phyloP scores from a whole-genome alignment of 768 basidiomycete genomes.

The Xerocomus spinulosus region DNA sequence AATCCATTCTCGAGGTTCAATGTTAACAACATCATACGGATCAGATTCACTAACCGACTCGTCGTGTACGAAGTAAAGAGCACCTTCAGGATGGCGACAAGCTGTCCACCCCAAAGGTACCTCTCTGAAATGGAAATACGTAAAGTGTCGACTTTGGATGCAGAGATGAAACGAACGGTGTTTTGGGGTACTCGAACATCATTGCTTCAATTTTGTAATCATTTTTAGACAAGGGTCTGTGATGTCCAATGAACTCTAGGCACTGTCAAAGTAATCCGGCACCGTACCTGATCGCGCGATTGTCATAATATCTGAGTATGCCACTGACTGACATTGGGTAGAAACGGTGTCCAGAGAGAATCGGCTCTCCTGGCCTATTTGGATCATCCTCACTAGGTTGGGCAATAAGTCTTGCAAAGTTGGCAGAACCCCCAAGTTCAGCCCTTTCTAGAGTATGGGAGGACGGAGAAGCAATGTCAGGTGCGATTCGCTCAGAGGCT shows the following conservation, averaged over 20 bases:
- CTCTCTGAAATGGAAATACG: neutral
- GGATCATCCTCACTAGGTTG: constrained; percentile 4
- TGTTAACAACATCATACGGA: neutral
- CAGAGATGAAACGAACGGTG: constrained; percentile 14
- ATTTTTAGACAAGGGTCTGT: neutral
- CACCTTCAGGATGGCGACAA: constrained; percentile 56
- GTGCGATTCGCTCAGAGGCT: neutral
- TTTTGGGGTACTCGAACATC: constrained; percentile 15
- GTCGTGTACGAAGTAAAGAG: constrained; percentile 51
- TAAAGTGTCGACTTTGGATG: neutral
- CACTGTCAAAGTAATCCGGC: neutral
- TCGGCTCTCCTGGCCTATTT: constrained; percentile 6
- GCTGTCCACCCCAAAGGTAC: constrained; percentile 41
- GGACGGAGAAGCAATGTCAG: neutral
- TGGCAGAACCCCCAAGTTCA: neutral
- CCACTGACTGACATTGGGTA: constrained; percentile 15
- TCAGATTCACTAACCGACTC: constrained; percentile 35
- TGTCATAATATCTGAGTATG: constrained; percentile 8
- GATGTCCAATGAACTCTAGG: neutral
- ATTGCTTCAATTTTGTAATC: constrained; percentile 15
- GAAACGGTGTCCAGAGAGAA: constrained; percentile 2
- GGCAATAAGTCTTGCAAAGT: neutral
- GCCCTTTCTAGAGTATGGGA: neutral
- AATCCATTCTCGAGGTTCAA: constrained; percentile 1
- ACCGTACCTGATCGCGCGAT: constrained; percentile 9